Evolutionary conservation across 208 protist species (phyloP).

Genomic region (Endotrypanum monterogeii): DNA sequence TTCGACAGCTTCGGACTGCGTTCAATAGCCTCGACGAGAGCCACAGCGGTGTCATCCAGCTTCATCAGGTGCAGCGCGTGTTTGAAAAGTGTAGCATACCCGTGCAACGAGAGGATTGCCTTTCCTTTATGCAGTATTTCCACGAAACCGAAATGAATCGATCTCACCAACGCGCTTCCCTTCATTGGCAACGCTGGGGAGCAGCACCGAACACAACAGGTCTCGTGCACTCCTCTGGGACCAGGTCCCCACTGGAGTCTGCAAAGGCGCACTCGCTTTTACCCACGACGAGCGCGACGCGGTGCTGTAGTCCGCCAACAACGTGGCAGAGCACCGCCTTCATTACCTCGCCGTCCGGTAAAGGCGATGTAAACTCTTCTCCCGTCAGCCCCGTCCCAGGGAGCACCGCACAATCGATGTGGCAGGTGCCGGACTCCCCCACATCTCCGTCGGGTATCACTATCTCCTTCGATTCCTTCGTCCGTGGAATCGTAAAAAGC

Average conservation of each 20-base stretch:
- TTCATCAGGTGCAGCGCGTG: conserved; percentile 57
- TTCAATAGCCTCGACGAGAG: conserved; percentile 89
- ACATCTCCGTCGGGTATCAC: conserved; percentile 24
- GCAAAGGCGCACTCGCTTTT: neutral
- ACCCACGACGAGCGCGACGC: neutral
- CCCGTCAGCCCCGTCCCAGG: too few relatives aligned
- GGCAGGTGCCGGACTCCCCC: conserved; percentile 7
- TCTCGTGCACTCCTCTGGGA: neutral
- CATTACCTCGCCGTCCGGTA: neutral
- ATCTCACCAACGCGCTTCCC: neutral
- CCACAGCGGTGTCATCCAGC: conserved; percentile 77
- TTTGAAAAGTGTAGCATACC: conserved; percentile 70
- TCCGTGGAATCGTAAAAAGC: conserved; percentile 70
- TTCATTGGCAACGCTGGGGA: conserved; percentile 12
- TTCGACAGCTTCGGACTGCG: conserved; percentile 78
- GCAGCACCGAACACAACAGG: neutral
- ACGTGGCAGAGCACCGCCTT: neutral
- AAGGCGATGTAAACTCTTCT: neutral
- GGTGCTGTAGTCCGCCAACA: neutral
- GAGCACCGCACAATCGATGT: neutral
- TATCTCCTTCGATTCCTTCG: conserved; percentile 88
- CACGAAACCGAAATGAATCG: conserved; percentile 42
- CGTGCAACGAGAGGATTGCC: conserved; percentile 62
- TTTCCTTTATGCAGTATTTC: conserved; percentile 81
- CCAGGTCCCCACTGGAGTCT: neutral